A percentile compares a stretch with the other conserved stretches of the same genome.
Conservation (phyloP, 2,329 filamentous ascomycete genomes). For the Septoria petroselini region DNA sequence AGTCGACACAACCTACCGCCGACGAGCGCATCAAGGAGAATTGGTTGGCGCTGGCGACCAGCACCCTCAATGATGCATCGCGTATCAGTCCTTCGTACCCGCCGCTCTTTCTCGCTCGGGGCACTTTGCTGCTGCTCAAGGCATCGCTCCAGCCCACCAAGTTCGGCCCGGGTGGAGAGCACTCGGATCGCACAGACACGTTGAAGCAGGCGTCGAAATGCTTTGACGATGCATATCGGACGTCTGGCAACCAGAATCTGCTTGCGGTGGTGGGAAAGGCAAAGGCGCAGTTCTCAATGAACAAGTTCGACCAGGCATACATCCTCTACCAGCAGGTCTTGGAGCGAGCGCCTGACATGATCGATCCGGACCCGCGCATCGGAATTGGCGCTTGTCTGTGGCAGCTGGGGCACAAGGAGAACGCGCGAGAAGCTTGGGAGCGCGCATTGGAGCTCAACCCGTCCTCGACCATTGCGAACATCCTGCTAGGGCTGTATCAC, state of each 20-base stretch:
- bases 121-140: conserved; percentile 81
- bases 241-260: conserved; percentile 82
- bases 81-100: conserved; percentile 90
- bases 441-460: conserved; percentile 77
- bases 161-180: conserved; percentile 59
- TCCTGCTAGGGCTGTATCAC: conserved; percentile 85
- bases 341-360: conserved; percentile 77
- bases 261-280: conserved; percentile 89
- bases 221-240: conserved; percentile 88
- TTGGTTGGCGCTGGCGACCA: conserved; percentile 86
- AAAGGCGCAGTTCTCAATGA: conserved; percentile 79
- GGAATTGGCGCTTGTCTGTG: conserved; percentile 96
- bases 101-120: conserved; percentile 84
- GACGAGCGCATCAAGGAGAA: conserved; percentile 89
- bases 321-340: conserved; percentile 83
- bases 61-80: conserved; percentile 89
- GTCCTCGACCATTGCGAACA: conserved; percentile 84
- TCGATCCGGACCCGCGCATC: conserved; percentile 91
- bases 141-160: conserved; percentile 81
- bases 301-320: conserved; percentile 79
- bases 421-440: conserved; percentile 88
- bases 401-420: conserved; percentile 91
- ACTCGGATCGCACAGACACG: conserved; percentile 69
- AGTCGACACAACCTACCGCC: conserved; percentile 57
- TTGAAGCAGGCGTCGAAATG: conserved; percentile 83